These are phyloP conservation scores for Lentinula boryana DNA, from an alignment of 768 basidiomycete species.

Conservation along the genomic window DNA sequence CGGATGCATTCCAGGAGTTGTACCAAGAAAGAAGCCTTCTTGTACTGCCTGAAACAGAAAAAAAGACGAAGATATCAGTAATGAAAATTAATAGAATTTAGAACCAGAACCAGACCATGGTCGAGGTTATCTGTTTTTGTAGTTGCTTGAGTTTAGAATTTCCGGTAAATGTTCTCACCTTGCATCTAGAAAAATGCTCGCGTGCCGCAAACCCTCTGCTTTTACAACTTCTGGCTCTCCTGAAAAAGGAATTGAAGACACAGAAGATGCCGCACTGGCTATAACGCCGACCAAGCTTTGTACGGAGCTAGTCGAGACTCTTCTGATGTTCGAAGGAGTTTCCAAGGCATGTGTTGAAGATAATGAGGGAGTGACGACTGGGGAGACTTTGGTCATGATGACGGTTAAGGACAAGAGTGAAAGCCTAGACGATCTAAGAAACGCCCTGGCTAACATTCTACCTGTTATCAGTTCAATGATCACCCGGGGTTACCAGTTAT, in stretches of 20 bases:
- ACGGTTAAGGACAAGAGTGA: constrained; percentile 10
- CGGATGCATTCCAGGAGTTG: constrained; percentile 52
- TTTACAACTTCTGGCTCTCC: constrained; percentile 35
- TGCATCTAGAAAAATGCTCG: constrained; percentile 49
- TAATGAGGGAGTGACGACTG: constrained; percentile 11
- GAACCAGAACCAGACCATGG: constrained; percentile 29
- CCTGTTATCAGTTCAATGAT: background rate
- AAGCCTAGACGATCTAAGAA: background rate
- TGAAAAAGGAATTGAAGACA: constrained; percentile 28
- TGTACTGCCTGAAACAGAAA: constrained; percentile 50
- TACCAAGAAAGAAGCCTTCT: constrained; percentile 46
- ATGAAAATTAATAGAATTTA: constrained; percentile 10
- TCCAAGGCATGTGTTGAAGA: constrained; percentile 11
- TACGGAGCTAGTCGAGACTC: constrained; percentile 27
- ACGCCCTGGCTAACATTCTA: background rate
- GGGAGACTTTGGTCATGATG: constrained; percentile 11
- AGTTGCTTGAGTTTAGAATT: constrained; percentile 23
- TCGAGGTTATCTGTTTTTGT: constrained; percentile 27
- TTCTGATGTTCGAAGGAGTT: constrained; percentile 14
- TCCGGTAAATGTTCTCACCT: constrained; percentile 50
- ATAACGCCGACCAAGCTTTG: constrained; percentile 25
- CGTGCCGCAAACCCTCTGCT: constrained; percentile 59
- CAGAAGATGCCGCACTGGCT: constrained; percentile 23
- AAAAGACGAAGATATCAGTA: constrained; percentile 15
- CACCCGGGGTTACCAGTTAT: background rate